Evolutionary conservation across 2,329 filamentous ascomycete species (phyloP), one percentile per base, ranked within the genome.

Genomic region (Penicillium expansum): DNA sequence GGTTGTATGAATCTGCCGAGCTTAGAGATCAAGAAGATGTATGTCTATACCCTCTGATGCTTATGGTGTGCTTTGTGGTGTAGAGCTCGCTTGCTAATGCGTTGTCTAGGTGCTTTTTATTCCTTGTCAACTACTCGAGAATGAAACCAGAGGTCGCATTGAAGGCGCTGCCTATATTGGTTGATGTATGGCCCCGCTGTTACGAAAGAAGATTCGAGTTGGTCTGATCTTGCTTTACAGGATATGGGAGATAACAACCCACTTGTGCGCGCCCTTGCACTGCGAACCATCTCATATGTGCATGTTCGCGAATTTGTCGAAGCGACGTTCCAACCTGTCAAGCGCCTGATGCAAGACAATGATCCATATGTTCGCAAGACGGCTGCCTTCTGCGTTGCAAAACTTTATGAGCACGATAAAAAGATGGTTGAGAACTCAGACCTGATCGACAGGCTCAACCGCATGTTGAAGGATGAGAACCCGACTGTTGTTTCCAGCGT

Each of bases 11-110:
- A 90, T 67, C 90, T 99, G 61, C 89, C 88, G 51, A 96, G 90
- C 69, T 79, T 99, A 74, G 94, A 99, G 77, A 97, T 99, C 78
- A 99, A 99, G 84, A 99, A 99, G 83, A 99, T 99, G 94, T 97
- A 80, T 32, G 74, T 58, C 47, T 6, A 22, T 11, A 13, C 18
- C 5, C 8, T 32, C 29, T 6, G 42, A 39, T 43, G 11, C n/a
- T 22, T 43, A 43, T 24, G 38, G 35, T 11, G 29, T 44, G 13
- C n/a, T 10, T 8, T 27, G 16, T 7, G 13, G n/a, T 2, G 14
- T n/a, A 27, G 37, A 41, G 11, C 20, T 38, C 8, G 32, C 13
- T 42, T 45, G 52, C 55, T 67, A 58, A 68, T 51, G 37, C 16
- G 8, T 4, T 33, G 18, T 33, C 47, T 70, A 97, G 92, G 92